phyloP scores from a whole-genome alignment of 2,329 filamentous ascomycete species.

The Aspergillus hortae region DNA sequence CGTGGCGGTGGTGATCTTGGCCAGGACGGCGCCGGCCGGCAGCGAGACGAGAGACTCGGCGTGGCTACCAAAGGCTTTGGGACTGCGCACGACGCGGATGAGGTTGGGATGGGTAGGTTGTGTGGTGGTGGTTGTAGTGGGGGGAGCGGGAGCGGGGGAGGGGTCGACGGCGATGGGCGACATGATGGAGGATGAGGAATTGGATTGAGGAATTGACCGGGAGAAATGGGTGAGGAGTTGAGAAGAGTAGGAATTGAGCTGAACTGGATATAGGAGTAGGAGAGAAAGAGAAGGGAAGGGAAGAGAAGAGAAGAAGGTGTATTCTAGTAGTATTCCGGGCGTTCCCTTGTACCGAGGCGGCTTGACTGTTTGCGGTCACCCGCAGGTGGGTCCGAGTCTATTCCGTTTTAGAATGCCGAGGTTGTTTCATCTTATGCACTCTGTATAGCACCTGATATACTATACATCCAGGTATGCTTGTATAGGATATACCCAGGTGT shows the following conservation, averaged over 20 bases:
- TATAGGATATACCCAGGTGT: background rate
- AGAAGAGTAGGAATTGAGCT: too few relatives aligned
- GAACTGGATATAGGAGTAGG: too few relatives aligned
- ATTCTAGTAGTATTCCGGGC: too few relatives aligned
- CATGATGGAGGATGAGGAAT: constrained; percentile 5
- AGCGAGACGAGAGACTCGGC: constrained; percentile 50
- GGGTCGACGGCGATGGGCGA: constrained; percentile 19
- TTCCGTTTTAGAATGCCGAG: too few relatives aligned
- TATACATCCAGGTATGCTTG: background rate
- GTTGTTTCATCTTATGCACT: background rate
- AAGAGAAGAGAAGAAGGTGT: too few relatives aligned
- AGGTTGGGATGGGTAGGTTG: constrained; percentile 26
- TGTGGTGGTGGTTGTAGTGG: constrained; percentile 13
- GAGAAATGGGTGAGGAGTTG: too few relatives aligned
- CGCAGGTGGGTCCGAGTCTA: too few relatives aligned
- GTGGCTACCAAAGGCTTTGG: constrained; percentile 34
- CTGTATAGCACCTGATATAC: background rate
- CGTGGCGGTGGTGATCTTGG: constrained; percentile 45
- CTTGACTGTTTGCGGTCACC: background rate
- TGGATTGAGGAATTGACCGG: too few relatives aligned
- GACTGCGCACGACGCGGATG: constrained; percentile 26
- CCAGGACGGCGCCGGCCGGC: constrained; percentile 49
- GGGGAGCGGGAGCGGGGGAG: constrained; percentile 9
- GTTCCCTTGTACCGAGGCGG: too few relatives aligned
- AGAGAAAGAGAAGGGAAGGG: too few relatives aligned